phyloP scores from a whole-genome alignment of 805 yeast species.

The Kuraishia piskuri region DNA sequence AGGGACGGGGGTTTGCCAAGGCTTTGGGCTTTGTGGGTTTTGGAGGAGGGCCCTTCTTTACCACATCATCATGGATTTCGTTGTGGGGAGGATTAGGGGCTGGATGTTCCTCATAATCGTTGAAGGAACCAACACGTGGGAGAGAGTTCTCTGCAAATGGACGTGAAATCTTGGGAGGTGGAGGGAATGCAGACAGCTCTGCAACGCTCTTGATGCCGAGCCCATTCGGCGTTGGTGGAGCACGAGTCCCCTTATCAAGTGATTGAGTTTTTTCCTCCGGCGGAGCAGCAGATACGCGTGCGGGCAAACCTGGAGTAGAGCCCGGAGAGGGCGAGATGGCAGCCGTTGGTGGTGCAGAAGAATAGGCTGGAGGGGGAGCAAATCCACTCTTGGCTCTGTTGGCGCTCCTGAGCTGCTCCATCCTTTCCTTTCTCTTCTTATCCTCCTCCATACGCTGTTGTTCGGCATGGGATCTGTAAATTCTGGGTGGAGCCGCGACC shows the following conservation, averaged over 20 bases:
- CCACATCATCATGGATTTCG: not conserved
- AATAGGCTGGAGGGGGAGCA: not conserved
- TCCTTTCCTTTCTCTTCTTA: slow-evolving; percentile 14
- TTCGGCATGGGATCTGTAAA: slow-evolving; percentile 18
- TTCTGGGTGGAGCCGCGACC: slow-evolving; percentile 39
- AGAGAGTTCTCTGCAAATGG: not conserved
- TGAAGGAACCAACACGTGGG: not conserved
- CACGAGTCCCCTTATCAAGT: not conserved
- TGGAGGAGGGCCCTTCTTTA: slow-evolving; percentile 31
- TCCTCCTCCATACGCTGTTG: slow-evolving; percentile 13
- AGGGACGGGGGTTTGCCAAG: not conserved
- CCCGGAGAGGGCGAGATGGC: not conserved
- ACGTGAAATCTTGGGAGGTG: slow-evolving; percentile 4
- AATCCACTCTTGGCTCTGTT: slow-evolving; percentile 6
- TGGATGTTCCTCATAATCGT: not conserved
- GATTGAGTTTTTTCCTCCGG: not conserved
- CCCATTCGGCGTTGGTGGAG: not conserved
- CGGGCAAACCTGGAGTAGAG: not conserved
- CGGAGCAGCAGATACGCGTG: not conserved
- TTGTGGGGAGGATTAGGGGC: too few species aligned
- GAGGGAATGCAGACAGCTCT: slow-evolving; percentile 1
- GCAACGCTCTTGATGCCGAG: not conserved
- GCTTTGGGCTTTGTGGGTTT: slow-evolving; percentile 26
- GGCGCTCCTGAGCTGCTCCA: slow-evolving; percentile 19
- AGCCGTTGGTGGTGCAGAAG: not conserved